phyloP scores from a whole-genome alignment of 2,329 filamentous ascomycete species.

The Fusarium buxicola region DNA sequence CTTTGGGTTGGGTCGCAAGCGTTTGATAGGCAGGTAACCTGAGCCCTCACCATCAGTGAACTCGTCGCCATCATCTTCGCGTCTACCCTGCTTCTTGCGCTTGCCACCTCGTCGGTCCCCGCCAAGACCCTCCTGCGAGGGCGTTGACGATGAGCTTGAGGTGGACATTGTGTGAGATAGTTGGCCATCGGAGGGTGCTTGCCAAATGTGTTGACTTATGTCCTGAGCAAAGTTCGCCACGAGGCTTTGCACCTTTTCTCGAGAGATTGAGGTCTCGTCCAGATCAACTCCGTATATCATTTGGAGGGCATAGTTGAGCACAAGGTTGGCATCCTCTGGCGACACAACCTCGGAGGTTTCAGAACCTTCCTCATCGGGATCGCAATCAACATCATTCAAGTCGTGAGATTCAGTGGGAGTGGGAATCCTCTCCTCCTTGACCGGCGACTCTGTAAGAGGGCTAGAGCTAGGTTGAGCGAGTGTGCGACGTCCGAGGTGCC shows the following conservation, averaged over 20 bases:
- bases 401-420: conserved; percentile 36
- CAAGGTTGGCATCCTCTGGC: conserved; percentile 49
- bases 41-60: conserved; percentile 51
- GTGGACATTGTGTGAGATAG: conserved; percentile 48
- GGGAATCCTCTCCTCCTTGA: conserved; percentile 36
- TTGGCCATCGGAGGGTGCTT: conserved; percentile 46
- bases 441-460: conserved; percentile 29
- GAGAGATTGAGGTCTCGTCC: conserved; percentile 47
- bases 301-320: conserved; percentile 53
- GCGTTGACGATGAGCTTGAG: conserved; percentile 48
- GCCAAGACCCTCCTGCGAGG: conserved; percentile 44
- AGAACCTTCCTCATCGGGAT: conserved; percentile 32
- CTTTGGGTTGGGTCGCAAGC: conserved; percentile 46
- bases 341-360: conserved; percentile 48
- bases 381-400: conserved; percentile 3
- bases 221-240: conserved; percentile 51
- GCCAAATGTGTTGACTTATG: conserved; percentile 50
- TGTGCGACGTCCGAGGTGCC: no score
- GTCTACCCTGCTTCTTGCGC: conserved; percentile 50
- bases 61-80: conserved; percentile 51
- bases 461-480: conserved; percentile 26
- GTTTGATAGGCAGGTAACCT: conserved; percentile 47
- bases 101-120: conserved; percentile 47
- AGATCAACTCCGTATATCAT: conserved; percentile 54
- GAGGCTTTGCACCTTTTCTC: conserved; percentile 46